These are phyloP conservation scores for Anethum foeniculum DNA, from an alignment of 140 eudicot genomes.

Conservation along the genomic window DNA sequence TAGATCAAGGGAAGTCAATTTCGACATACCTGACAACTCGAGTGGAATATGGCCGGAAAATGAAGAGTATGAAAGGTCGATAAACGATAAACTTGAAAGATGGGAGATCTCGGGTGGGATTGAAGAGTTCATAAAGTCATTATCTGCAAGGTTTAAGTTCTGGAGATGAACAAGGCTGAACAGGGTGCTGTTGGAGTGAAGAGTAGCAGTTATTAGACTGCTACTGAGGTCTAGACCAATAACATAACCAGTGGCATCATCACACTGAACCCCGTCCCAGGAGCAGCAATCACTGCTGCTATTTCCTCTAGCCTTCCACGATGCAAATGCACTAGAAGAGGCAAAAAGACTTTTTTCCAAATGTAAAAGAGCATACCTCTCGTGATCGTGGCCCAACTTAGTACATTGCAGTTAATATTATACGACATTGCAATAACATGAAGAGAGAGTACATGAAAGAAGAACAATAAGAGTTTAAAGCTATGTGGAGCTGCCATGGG, in stretches of 20 bases:
- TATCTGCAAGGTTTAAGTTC: conserved; percentile 14
- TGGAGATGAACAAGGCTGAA: conserved; percentile 6
- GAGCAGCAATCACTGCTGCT: neutral
- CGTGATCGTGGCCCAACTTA: neutral
- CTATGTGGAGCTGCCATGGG: too few species aligned
- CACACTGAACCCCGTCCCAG: conserved; percentile 4
- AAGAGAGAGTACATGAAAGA: too few species aligned
- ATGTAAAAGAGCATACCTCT: neutral
- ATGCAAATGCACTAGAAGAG: neutral
- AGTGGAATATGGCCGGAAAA: conserved; percentile 18
- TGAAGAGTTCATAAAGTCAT: conserved; percentile 10
- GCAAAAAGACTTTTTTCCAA: neutral
- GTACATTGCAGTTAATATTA: neutral
- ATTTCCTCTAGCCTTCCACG: neutral
- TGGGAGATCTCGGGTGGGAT: conserved; percentile 15
- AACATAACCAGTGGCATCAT: neutral
- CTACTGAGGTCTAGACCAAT: conserved; percentile 8
- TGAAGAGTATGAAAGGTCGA: neutral
- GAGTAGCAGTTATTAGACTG: conserved; percentile 10
- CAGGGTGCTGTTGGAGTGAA: conserved; percentile 13
- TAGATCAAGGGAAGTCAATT: conserved; percentile 18
- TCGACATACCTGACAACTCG: neutral
- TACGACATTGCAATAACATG: neutral
- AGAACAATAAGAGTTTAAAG: too few species aligned
- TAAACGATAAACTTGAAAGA: neutral